Evolutionary conservation across 176 grass and related monocot species (phyloP), one percentile per base, ranked within the genome.

Genomic region (Alopecurus myosuroides): DNA sequence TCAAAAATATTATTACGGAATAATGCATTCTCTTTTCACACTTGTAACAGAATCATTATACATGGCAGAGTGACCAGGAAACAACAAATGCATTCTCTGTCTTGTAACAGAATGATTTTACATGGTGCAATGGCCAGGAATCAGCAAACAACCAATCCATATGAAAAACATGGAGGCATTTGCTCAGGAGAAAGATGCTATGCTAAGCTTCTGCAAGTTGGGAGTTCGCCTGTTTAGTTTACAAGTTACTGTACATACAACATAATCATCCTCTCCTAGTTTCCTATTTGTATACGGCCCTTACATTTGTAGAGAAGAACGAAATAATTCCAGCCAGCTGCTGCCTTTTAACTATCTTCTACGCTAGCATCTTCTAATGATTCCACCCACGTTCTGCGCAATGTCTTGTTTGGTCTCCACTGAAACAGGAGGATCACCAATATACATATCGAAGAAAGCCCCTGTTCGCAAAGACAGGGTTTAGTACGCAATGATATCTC

Each of bases 391-490:
- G 82, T 98, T 98, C 55, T 91, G 78, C 0, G 93, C 97, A 71
- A 96, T 92, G 61, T 98, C 84, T 67, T 95, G 85, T 83, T 96
- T 98, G 61, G 97, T 90, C 77, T 94, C 85, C 70, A 76, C 6
- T 3, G 97, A 98, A 74, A 95, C 89, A 35, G 93, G 97, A 31
- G 81, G 64, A 14, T 98, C 97, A 12, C 97, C 97, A 55, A 98
- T 92, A 75, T 98, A 98, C 97, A 98, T 98, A 77, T 92, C 97
- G 22, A 98, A 98, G 82, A 98, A 98, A 72, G 97, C 93, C 66
- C 63, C 97, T 98, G 77, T 40, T 87, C 20, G 61, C 33, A 68
- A 84, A 70, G 61, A 79, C 11, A 48, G 11, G 12, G 50, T 42
- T 77, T 33, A 66, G 35, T 50, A 62, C 33, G 46, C 28, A 29